Conservation (phyloP, 1,284 basidiomycete genomes). For the Clitocybe nebularis region DNA sequence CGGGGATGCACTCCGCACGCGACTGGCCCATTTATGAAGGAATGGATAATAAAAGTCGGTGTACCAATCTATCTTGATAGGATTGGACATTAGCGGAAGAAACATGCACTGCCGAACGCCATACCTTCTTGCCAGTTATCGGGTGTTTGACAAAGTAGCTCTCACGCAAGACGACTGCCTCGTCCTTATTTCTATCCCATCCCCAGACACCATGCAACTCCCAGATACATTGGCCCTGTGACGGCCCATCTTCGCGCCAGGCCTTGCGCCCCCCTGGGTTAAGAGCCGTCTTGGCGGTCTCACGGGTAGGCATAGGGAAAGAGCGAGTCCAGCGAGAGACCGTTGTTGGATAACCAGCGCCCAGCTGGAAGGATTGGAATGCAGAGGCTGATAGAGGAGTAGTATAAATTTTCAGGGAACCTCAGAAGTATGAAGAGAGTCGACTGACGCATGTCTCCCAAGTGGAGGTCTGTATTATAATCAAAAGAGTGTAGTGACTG, state of each 20-base stretch:
- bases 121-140: conserved; percentile 53
- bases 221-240: conserved; percentile 77
- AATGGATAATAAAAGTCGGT: conserved; percentile 86
- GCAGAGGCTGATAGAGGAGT: conserved; percentile 55
- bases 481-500: conserved; percentile 84
- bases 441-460: conserved; percentile 74
- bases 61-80: conserved; percentile 73
- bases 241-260: conserved; percentile 72
- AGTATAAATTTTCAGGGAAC: conserved; percentile 1
- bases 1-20: conserved; percentile 50
- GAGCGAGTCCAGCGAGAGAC: conserved; percentile 77
- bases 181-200: conserved; percentile 70
- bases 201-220: conserved; percentile 92
- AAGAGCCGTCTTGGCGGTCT: conserved; percentile 52
- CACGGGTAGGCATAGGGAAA: conserved; percentile 80
- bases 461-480: conserved; percentile 92
- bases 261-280: conserved; percentile 57
- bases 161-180: conserved; percentile 77
- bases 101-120: not conserved
- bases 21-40: conserved; percentile 64
- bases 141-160: conserved; percentile 82
- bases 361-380: conserved; percentile 82
- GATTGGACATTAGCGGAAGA: not conserved
- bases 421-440: not conserved
- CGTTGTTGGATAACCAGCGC: conserved; percentile 70